These are phyloP conservation scores for Camptophora hylomeconis DNA, from an alignment of 2,329 filamentous ascomycete genomes.

Conservation along the genomic window DNA sequence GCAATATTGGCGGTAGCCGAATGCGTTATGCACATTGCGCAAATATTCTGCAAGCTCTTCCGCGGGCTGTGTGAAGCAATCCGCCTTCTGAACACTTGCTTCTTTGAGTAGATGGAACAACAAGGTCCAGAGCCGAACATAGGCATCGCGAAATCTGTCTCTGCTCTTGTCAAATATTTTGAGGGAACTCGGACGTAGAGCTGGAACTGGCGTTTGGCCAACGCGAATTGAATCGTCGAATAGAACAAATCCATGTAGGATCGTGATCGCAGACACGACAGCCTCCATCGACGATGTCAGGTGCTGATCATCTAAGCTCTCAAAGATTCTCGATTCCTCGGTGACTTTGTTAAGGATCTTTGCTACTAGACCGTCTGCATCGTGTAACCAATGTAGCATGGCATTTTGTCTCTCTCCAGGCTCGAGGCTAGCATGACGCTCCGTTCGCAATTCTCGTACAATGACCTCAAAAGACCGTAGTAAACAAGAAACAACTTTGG, in stretches of 20 bases:
- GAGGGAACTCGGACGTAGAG: slow-evolving; percentile 32
- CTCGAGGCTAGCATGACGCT: slow-evolving; percentile 38
- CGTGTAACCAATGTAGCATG: slow-evolving; percentile 64
- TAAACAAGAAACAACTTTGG: slow-evolving; percentile 79
- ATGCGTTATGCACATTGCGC: slow-evolving; percentile 65
- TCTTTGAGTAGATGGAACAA: slow-evolving; percentile 71
- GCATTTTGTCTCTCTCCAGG: slow-evolving; percentile 54
- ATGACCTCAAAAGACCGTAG: slow-evolving; percentile 78
- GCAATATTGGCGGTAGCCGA: slow-evolving; percentile 76
- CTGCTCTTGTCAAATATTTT: slow-evolving; percentile 38
- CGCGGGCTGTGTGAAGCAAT: slow-evolving; percentile 51
- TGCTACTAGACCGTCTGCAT: slow-evolving; percentile 62
- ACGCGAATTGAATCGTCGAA: slow-evolving; percentile 78
- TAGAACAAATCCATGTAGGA: slow-evolving; percentile 67
- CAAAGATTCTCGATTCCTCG: slow-evolving; percentile 58
- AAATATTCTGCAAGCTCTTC: slow-evolving; percentile 69
- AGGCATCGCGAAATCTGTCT: slow-evolving; percentile 69
- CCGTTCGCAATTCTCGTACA: slow-evolving; percentile 52
- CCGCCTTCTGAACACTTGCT: slow-evolving; percentile 53
- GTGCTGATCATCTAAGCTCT: slow-evolving; percentile 72
- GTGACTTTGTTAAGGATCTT: slow-evolving; percentile 57
- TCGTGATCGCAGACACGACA: slow-evolving; percentile 55
- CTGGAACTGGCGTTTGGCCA: slow-evolving; percentile 53
- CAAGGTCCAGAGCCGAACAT: slow-evolving; percentile 76
- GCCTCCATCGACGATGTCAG: slow-evolving; percentile 60